phyloP scores from a whole-genome alignment of 2,329 filamentous ascomycete genomes.

The Capronia americana region DNA sequence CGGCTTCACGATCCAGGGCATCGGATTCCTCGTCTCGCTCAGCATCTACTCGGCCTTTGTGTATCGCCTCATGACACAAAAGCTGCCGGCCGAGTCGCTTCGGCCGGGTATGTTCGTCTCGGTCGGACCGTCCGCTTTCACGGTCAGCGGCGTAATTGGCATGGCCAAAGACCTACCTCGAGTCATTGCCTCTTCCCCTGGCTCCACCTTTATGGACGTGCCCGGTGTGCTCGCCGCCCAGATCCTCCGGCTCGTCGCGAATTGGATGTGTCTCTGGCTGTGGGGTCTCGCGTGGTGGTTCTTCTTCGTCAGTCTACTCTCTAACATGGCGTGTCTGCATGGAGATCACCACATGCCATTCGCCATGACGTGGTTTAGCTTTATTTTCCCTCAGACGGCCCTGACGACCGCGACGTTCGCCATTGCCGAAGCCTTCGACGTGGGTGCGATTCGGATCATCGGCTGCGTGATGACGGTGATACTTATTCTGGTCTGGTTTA shows the following conservation, averaged over 20 bases:
- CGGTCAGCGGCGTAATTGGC: conserved; percentile 64
- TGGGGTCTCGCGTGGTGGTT: conserved; percentile 87
- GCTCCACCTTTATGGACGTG: conserved; percentile 60
- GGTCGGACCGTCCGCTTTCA: conserved; percentile 77
- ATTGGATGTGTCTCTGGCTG: conserved; percentile 76
- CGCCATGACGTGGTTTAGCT: conserved; percentile 85
- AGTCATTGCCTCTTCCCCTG: conserved; percentile 52
- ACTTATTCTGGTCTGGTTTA: conserved; percentile 70
- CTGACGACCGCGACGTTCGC: conserved; percentile 75
- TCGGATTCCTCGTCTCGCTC: conserved; percentile 69
- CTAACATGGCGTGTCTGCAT: conserved; percentile 34
- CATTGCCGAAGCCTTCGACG: conserved; percentile 68
- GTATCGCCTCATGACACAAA: conserved; percentile 87
- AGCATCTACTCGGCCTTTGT: conserved; percentile 87
- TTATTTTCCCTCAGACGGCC: conserved; percentile 81
- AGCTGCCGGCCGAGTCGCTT: conserved; percentile 75
- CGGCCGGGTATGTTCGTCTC: conserved; percentile 86
- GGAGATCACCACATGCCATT: conserved; percentile 65
- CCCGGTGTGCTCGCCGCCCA: conserved; percentile 59
- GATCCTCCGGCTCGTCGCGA: conserved; percentile 61
- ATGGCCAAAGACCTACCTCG: conserved; percentile 61
- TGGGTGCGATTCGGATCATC: conserved; percentile 66
- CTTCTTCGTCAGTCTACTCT: conserved; percentile 79
- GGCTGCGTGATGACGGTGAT: conserved; percentile 71
- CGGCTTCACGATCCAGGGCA: conserved; percentile 67